Evolutionary conservation across 2,329 filamentous ascomycete species (phyloP), one percentile per base, ranked within the genome.

Genomic region (Hortaea sp.): DNA sequence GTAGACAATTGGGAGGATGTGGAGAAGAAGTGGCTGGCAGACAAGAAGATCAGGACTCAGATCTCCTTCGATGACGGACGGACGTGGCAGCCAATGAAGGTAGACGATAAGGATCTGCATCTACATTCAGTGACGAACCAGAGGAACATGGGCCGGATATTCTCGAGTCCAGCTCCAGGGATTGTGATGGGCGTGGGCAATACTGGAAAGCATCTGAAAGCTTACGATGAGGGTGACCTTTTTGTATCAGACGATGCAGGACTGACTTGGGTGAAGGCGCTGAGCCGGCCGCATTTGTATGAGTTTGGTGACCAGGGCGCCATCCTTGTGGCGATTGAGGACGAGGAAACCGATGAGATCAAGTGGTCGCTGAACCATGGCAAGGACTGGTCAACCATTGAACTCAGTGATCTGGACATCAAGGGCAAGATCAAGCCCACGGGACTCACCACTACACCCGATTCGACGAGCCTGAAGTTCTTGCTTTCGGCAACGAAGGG

Each of bases 41-140:
- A 68, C 5, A 90, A 90, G 69, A 79, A 86, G 60, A 65, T 94
- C 40, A 75, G 82, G 51, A 88, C 85, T 30, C 75, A 82, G 57
- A 95, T 98, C 62, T 95, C 86, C 42, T 98, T 97, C 60, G 89
- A 98, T 59, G 92, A 98, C 64, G 92, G 94, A 27, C 77, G 89
- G 57, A 90, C 82, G 0, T 97, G 94, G 65, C 78, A 87, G 48
- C 63, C 76, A 5, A 70, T 97, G 53, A 86, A 82, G 54, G 57
- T 46, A 13, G 83, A 77, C 35, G 77, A 81, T 44, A 75, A 79
- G 32, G 71, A 77, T 5, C 74, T 98, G 30, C 89, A 98, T 61
- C 75, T 98, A 6, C 92, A 98, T 66, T 97, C 90, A 0, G 82
- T 97, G 49, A 95, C 90, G 1, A 79, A 92, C 46, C 73, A 89